These are phyloP conservation scores for Stagonosporopsis chrysanthemi DNA, from an alignment of 2,329 filamentous ascomycete species.

Conservation along the genomic window DNA sequence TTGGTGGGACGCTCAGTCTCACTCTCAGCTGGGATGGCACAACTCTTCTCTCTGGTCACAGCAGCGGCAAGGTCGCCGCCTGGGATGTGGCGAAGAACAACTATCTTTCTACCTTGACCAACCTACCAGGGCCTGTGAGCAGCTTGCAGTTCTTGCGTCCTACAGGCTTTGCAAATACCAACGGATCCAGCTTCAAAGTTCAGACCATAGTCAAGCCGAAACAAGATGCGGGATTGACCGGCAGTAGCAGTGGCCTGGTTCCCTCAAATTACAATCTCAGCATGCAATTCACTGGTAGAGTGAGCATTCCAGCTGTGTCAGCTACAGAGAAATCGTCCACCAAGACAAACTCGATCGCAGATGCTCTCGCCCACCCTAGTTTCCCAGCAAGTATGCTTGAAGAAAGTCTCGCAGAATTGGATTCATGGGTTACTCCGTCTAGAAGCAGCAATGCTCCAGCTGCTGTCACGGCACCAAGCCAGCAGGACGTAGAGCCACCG, in stretches of 20 bases:
- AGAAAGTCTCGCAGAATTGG: slow-evolving; percentile 46
- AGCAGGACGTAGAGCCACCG: slow-evolving; percentile 3
- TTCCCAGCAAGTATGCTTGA: slow-evolving; percentile 54
- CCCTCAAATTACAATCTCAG: slow-evolving; percentile 70
- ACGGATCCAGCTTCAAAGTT: slow-evolving; percentile 56
- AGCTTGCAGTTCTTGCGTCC: slow-evolving; percentile 79
- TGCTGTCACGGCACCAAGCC: slow-evolving; percentile 41
- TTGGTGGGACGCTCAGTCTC: slow-evolving; percentile 72
- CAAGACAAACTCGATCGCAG: slow-evolving; percentile 45
- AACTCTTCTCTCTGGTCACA: slow-evolving; percentile 79
- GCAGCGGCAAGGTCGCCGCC: slow-evolving; percentile 76
- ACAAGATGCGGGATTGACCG: slow-evolving; percentile 60
- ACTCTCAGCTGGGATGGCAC: slow-evolving; percentile 84
- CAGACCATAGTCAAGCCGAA: slow-evolving; percentile 81
- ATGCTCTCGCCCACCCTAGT: slow-evolving; percentile 53
- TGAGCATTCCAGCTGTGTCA: slow-evolving; percentile 38
- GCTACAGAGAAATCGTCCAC: slow-evolving; percentile 33
- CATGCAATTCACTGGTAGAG: slow-evolving; percentile 63
- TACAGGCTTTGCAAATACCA: slow-evolving; percentile 53
- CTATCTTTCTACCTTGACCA: slow-evolving; percentile 71
- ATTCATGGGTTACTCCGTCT: slow-evolving; percentile 35
- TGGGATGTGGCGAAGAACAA: slow-evolving; percentile 81
- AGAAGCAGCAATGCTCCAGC: slow-evolving; percentile 23
- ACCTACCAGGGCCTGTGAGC: slow-evolving; percentile 81
- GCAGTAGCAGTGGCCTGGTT: slow-evolving; percentile 45